phyloP scores from a whole-genome alignment of 768 basidiomycete species.

The Sistotremastrum niveocremeum region DNA sequence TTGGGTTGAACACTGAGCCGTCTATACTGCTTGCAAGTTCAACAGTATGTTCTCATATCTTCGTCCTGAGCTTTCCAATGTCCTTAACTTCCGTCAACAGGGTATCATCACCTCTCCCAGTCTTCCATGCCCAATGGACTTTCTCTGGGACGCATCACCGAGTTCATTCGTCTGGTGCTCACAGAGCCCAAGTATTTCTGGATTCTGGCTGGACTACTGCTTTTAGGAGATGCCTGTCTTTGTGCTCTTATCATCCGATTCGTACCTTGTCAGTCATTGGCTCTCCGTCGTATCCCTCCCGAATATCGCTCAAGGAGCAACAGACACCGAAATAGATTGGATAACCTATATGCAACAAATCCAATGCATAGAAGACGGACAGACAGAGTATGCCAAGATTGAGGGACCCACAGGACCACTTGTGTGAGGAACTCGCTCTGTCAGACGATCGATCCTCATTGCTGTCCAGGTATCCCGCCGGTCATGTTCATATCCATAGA shows the following conservation, averaged over 20 bases:
- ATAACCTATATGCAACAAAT: slow-evolving; percentile 90
- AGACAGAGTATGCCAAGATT: slow-evolving; percentile 70
- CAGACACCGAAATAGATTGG: slow-evolving; percentile 99
- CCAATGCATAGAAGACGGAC: slow-evolving; percentile 62
- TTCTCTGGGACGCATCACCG: neutral
- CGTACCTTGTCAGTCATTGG: slow-evolving; percentile 57
- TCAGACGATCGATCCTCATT: neutral
- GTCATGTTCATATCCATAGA: slow-evolving; percentile 76
- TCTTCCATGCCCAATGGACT: no score
- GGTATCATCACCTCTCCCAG: no score
- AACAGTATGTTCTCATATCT: no score
- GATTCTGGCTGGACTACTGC: slow-evolving; percentile 45
- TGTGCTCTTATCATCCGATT: slow-evolving; percentile 70
- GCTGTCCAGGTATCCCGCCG: slow-evolving; percentile 74
- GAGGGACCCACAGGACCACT: slow-evolving; percentile 85
- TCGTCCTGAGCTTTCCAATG: no score
- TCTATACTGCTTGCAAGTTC: no score
- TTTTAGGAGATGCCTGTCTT: slow-evolving; percentile 64
- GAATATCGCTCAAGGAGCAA: slow-evolving; percentile 8
- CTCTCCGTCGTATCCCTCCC: slow-evolving; percentile 1
- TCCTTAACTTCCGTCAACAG: no score
- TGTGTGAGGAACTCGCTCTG: slow-evolving; percentile 42
- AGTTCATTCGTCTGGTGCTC: slow-evolving; percentile 19
- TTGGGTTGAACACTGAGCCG: no score
- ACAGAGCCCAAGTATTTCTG: slow-evolving; percentile 51